Evolutionary conservation across 176 grass and related monocot genomes (phyloP), one percentile per base, ranked within the genome.

Genomic region (Lolium perenne): DNA sequence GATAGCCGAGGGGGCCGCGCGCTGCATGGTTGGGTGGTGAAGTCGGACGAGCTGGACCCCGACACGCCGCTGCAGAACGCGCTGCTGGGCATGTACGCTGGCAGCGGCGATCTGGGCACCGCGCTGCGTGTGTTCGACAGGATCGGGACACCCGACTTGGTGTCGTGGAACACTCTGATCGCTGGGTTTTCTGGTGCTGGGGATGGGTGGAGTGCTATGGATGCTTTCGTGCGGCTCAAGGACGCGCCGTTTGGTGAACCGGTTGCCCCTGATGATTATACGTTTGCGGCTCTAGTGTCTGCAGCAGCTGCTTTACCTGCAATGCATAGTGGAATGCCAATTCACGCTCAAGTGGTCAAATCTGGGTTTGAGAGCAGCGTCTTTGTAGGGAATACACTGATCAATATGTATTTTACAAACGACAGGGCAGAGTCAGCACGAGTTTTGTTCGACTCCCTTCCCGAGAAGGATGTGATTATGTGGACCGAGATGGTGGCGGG

Each of bases 401-500:
- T 98, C 85, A 95, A 94, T 46, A 98, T 98, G 93, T 98, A 98
- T 69, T 98, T 98, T 82, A 76, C 87, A 73, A 95, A 95, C 8
- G 84, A 87, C 3, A 89, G 95, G 17, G 38, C 87, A 14, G 16
- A 10, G 3, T 93, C 83, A 77, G 86, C 96, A 60, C 87, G 61
- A 71, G 78, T 60, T 85, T 57, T 98, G 80, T 98, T 98, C 43
- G 81, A 84, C 80, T 88, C 45, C n/a, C 32, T 91, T 74, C 43
- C 16, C 0, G 73, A 84, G 60, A 95, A 94, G 88, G 96, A 95
- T 98, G 91, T 85, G 48, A 91, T 94, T 76, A 91, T 98, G 83
- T 98, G 96, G 96, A 98, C 93, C 2, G 96, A 98, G 87, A 98
- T 98, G 96, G 88, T 95, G 84, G 91, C 92, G 10, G 95, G 88